A percentile compares a stretch with the other conserved stretches of the same genome.
These are phyloP conservation scores for Neophaeococcomyces aloes DNA, from an alignment of 2,329 filamentous ascomycete species.

Conservation along the genomic window DNA sequence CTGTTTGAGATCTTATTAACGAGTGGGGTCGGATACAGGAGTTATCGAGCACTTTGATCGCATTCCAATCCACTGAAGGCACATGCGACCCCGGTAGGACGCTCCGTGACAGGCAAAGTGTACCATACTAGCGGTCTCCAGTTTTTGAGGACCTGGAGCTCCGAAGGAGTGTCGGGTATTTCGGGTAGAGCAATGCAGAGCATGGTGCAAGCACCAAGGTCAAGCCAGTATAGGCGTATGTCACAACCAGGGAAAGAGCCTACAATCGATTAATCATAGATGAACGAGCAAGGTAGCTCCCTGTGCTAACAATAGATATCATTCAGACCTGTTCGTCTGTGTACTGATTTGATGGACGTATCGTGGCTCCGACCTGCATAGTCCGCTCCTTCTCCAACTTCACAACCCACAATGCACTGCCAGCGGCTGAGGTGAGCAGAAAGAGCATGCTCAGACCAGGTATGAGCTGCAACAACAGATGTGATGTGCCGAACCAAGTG, in stretches of 20 bases:
- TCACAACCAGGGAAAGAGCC: no score
- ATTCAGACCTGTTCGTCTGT: slow-evolving; percentile 27
- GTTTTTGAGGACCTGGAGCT: no score
- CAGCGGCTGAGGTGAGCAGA: slow-evolving; percentile 73
- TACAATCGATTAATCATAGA: no score
- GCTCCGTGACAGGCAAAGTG: no score
- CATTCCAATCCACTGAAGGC: slow-evolving; percentile 11
- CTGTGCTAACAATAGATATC: no score
- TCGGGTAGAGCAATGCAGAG: no score
- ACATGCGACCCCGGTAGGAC: no score
- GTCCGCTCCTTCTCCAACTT: slow-evolving; percentile 56
- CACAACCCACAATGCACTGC: slow-evolving; percentile 76
- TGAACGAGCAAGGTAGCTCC: no score
- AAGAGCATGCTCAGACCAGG: slow-evolving; percentile 92
- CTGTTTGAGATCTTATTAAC: not conserved
- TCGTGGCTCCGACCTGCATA: slow-evolving; percentile 20
- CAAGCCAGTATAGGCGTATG: no score
- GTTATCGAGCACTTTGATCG: slow-evolving; percentile 12
- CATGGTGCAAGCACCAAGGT: no score
- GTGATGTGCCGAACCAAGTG: slow-evolving; percentile 82
- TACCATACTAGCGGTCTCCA: no score
- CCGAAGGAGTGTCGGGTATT: no score
- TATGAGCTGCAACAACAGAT: slow-evolving; percentile 74
- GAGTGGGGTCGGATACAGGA: not conserved
- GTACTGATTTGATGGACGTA: slow-evolving; percentile 26